Base-by-base conservation (phyloP, 1,284 basidiomycete species). In the Flammula alnicola region DNA sequence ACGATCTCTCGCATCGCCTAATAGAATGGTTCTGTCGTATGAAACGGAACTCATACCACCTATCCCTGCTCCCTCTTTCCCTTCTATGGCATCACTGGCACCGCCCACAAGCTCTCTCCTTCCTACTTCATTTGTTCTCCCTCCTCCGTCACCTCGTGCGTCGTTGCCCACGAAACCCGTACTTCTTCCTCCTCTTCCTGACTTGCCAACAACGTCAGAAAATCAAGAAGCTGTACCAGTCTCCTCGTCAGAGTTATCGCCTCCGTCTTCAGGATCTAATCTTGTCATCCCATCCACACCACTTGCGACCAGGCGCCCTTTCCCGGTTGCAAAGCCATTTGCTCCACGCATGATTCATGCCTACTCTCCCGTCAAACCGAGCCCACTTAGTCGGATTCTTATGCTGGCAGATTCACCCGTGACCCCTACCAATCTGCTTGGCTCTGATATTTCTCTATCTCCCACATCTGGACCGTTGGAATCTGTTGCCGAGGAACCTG, bases 331-430 rank as follows among this genome's bases (percentile, higher is more conserved):
- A 3, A 89, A 87, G 59, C 84, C 86, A 4, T 68, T 83, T 42
- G 84, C 80, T 1, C 66, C 74, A 47, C 80, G 76, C 47, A 88
- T 89, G 84, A 73, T 80, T 2, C 88, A 91, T 55, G 86, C 87
- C 0, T 91, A 91, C 58, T 90, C 88, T 0, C 88, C 88, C 23
- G 83, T 74, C 3, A 83, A 82, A 65, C 88, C 88, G 0, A 88
- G 86, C 56, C 88, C 88, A 1, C 73, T 91, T 27, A 88, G 84
- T 51, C 78, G 86, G 8, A 88, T 91, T 46, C 73, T 91, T 27
- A 79, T 84, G 81, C 72, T 90, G 32, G 75, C 75, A 2, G 73
- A 83, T 55, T 86, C 85, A 0, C 86, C 85, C 6, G 72, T 77
- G 32, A 77, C 70, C 48, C 73, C 73, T 14, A 37, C 49, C 20